Evolutionary conservation across 768 basidiomycete species (phyloP).

Genomic region (Lactarius sp.): DNA sequence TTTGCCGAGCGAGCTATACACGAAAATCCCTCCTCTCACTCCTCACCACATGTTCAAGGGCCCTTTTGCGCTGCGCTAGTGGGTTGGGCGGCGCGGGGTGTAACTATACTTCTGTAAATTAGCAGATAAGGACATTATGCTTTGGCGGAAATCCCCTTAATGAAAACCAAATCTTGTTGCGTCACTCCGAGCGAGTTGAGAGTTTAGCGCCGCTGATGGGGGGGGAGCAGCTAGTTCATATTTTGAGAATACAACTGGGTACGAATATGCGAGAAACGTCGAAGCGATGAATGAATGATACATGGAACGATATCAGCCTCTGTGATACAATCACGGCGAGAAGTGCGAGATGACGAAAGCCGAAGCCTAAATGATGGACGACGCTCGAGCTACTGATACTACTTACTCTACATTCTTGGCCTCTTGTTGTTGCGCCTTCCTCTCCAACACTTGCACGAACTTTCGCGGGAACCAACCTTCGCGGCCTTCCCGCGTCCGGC

Average conservation of each 20-base stretch:
- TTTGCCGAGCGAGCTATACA: not conserved
- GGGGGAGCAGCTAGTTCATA: too few relatives aligned
- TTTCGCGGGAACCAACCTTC: conserved; percentile 94
- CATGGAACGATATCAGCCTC: not conserved
- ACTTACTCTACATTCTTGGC: conserved; percentile 40
- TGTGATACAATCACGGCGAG: not conserved
- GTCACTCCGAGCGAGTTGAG: not conserved
- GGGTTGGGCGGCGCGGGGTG: not conserved
- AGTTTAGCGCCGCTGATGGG: too few relatives aligned
- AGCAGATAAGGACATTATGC: conserved; percentile 15
- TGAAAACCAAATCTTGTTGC: conserved; percentile 2
- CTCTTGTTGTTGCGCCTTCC: conserved; percentile 34
- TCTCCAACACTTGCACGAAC: conserved; percentile 73
- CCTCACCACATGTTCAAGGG: not conserved
- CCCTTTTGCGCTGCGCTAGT: not conserved
- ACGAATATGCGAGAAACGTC: not conserved
- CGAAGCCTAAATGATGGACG: not conserved
- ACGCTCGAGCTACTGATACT: not conserved
- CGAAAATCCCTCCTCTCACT: not conserved
- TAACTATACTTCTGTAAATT: conserved; percentile 19
- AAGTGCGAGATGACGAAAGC: not conserved
- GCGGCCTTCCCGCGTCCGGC: conserved; percentile 84
- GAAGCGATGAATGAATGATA: not conserved
- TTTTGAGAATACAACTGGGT: conserved; percentile 1
- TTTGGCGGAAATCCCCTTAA: not conserved